Base-by-base conservation (phyloP, 163 green algal genomes). In the Chloromonas sp. region DNA sequence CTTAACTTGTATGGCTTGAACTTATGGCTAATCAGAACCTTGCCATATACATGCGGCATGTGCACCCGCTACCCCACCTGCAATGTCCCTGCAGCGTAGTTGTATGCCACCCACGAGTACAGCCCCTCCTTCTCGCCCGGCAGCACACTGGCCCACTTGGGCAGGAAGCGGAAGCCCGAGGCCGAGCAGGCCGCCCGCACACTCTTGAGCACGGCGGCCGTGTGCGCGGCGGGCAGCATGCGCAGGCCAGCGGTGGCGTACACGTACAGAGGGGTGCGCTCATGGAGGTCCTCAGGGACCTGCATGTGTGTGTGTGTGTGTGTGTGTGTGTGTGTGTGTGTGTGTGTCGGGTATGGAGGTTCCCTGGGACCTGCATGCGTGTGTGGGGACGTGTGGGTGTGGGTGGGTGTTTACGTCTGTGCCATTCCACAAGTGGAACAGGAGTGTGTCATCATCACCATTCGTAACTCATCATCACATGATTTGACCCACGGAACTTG, bases 21-120 rank as follows among this genome's bases (percentile, higher is more conserved):
- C 36, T 36, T 36, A 36, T 36, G 36, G 36, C 36, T 36, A 36
- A 36, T 36, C 36, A 36, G 36, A 36, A 36, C 36, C 36, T 36
- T 36, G 36, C 36, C 36, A 36, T 36, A 36, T 36, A 36, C 36
- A 36, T 36, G 36, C 36, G 36, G 36, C 36, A 36, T 36, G 36
- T 36, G 36, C 36, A 36, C 36, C 36, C 78, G 57, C 8, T 13
- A 3, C 1, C 87, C 15, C 85, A 89, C 89, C 88, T 92, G 89
- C 86, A 95, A 85, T 58, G 86, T 86, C 0, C 91, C 92, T 57
- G 89, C 87, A 0, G 92, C 92, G 85, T 95, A 97, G 86, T 97
- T 97, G 74, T 91, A 87, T 0, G 92, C 91, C 70, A 92, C 86
- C 91, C 92, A 97, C 3, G 88, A 92, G 82, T 92, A 96, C 76